These are phyloP conservation scores for Aulographum hederae DNA, from an alignment of 2,329 filamentous ascomycete genomes.

Conservation along the genomic window DNA sequence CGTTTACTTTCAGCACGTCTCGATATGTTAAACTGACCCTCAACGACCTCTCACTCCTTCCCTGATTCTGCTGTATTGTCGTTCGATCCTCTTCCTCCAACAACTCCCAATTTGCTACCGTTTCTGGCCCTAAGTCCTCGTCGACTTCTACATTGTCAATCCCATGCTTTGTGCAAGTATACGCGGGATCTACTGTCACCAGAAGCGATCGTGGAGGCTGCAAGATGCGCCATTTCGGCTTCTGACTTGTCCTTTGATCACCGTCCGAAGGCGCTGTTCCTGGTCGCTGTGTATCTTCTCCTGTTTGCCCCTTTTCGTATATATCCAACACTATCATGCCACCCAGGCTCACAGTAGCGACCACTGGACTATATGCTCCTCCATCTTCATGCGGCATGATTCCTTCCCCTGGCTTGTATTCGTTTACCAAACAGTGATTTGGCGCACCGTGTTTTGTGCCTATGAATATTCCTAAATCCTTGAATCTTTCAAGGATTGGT, in stretches of 20 bases:
- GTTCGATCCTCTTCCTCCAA: conserved; percentile 30
- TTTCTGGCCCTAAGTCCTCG: conserved; percentile 38
- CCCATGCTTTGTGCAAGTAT: conserved; percentile 55
- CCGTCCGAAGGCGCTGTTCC: conserved; percentile 18
- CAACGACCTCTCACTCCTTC: conserved; percentile 37
- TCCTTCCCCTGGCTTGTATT: conserved; percentile 74
- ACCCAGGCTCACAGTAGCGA: conserved; percentile 79
- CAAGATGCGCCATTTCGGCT: conserved; percentile 40
- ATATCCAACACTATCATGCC: conserved; percentile 63
- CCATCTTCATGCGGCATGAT: conserved; percentile 98
- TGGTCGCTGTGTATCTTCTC: conserved; percentile 30
- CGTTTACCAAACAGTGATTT: conserved; percentile 89
- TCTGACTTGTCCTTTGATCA: conserved; percentile 5
- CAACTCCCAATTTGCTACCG: conserved; percentile 51
- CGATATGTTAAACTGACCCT: conserved; percentile 66
- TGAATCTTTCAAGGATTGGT: conserved; percentile 45
- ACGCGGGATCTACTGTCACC: conserved; percentile 50
- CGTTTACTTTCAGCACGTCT: conserved; percentile 71
- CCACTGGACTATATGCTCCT: conserved; percentile 66
- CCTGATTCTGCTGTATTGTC: conserved; percentile 16
- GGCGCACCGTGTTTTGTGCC: conserved; percentile 55
- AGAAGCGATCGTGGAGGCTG: conserved; percentile 72
- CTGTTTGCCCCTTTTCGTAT: conserved; percentile 27
- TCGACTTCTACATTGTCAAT: conserved; percentile 51
- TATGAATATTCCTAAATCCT: conserved; percentile 30